Conservation (phyloP, 2,329 filamentous ascomycete species). For the Atkinsonella hypoxylon region DNA sequence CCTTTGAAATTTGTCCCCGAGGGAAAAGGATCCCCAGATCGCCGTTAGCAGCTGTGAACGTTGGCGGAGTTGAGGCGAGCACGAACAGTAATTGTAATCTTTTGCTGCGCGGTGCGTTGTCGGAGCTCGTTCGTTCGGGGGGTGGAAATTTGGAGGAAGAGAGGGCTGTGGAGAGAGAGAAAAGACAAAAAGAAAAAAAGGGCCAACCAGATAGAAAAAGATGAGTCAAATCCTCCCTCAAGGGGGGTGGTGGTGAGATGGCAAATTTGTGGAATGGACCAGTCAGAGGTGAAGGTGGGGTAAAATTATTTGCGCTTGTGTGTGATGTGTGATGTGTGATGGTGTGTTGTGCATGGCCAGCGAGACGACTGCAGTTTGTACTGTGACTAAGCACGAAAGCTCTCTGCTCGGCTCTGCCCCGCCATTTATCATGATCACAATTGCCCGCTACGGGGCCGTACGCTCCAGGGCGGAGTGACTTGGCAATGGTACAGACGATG, state of each 20-base stretch:
- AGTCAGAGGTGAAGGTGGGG: slow-evolving; percentile 8
- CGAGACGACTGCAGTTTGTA: not conserved
- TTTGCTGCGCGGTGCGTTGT: not conserved
- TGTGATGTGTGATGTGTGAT: not conserved
- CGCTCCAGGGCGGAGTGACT: not conserved
- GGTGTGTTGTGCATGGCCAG: not conserved
- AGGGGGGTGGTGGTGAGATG: slow-evolving; percentile 4
- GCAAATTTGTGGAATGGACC: slow-evolving; percentile 5
- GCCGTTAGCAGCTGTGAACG: not conserved
- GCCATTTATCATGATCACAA: not conserved
- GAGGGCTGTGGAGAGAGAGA: not conserved
- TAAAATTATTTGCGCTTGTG: slow-evolving; percentile 8
- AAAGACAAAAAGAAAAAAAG: too few relatives aligned
- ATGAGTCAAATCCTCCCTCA: slow-evolving; percentile 2
- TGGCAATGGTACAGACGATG: not conserved
- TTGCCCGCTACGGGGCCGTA: not conserved
- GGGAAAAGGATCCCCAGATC: not conserved
- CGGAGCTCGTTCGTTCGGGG: not conserved
- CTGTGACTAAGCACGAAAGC: not conserved
- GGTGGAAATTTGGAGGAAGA: not conserved
- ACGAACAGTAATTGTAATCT: slow-evolving; percentile 1
- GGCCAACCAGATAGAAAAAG: not conserved
- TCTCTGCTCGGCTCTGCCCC: not conserved
- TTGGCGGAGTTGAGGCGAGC: not conserved
- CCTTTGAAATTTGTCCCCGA: not conserved